Evolutionary conservation across 2,329 filamentous ascomycete genomes (phyloP).

Genomic region (Apiospora malaysiana): DNA sequence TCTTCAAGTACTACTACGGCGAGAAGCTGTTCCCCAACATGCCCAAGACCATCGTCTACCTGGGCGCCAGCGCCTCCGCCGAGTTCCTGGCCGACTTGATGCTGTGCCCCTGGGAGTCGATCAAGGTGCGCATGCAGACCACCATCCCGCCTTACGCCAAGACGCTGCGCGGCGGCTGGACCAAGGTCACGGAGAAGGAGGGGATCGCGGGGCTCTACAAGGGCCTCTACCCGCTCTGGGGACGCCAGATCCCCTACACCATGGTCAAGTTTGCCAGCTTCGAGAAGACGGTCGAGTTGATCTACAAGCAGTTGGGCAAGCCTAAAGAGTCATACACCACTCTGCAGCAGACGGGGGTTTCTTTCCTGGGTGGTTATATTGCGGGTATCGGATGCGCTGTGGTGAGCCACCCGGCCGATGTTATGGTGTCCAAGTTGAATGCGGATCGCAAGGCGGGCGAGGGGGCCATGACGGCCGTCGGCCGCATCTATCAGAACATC

Average conservation of each 20-base stretch:
- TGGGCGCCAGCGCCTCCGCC: slow-evolving; percentile 73
- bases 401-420: slow-evolving; percentile 77
- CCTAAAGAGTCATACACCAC: slow-evolving; percentile 63
- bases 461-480: slow-evolving; percentile 71
- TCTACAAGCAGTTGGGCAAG: slow-evolving; percentile 61
- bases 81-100: slow-evolving; percentile 77
- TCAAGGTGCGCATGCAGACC: slow-evolving; percentile 88
- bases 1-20: slow-evolving; percentile 85
- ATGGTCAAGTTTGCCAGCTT: slow-evolving; percentile 51
- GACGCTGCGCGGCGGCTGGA: slow-evolving; percentile 74
- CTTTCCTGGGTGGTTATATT: slow-evolving; percentile 79
- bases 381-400: slow-evolving; percentile 85
- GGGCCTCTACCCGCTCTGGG: slow-evolving; percentile 86
- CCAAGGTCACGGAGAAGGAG: slow-evolving; percentile 71
- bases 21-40: slow-evolving; percentile 73
- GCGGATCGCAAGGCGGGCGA: slow-evolving; percentile 75
- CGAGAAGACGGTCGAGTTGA: slow-evolving; percentile 27
- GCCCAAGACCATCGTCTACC: slow-evolving; percentile 80
- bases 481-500: slow-evolving; percentile 82
- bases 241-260: slow-evolving; percentile 83
- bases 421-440: slow-evolving; percentile 91
- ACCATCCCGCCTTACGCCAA: slow-evolving; percentile 77
- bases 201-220: slow-evolving; percentile 77
- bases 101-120: slow-evolving; percentile 81
- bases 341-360: slow-evolving; percentile 28